Base-by-base conservation (phyloP, 768 basidiomycete species). In the Lactifluus piperatus region DNA sequence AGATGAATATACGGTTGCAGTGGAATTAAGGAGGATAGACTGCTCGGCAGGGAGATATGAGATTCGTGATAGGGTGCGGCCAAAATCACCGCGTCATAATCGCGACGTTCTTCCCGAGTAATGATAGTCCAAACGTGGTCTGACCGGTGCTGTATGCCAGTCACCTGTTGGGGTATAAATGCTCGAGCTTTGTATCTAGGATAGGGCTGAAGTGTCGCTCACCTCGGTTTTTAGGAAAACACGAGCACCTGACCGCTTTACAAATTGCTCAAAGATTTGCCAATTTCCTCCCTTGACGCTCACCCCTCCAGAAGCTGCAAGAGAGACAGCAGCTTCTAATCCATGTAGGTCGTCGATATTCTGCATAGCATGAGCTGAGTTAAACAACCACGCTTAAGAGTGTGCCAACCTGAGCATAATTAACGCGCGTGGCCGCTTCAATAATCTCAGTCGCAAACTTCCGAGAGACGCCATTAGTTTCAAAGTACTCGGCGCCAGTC, bases 1-100 rank as follows among this genome's bases (percentile, higher is more conserved):
- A 97, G 82, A 63, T 79, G 82, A 48, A 92, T 79, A 68, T 95
- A 97, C 22, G 85, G 83, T 63, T 89, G 86, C 37, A 75, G 67
- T 2, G 86, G 84, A 32, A 93, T 80, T 48, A 76, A 76, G 3
- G 75, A 70, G 5, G 79, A 68, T 30, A 86, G 69, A 18, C 78
- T 67, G 5, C 69, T 52, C 4, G 84, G 77, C 26, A 88, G 69
- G 5, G 68, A 66, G 62, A 91, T 86, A 14, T 72, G 73, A 2
- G 88, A 79, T 27, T 78, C 81, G 71, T 90, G 84, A 76, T 84
- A 88, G 2, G 95, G 95, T 1, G 91, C 85, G 2, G 94, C 93
- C 54, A 97, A 76, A 67, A 98, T 85, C 56, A 97, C 80, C 2
- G 83, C 83, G 68, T 79, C 81, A 69, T 91, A 94, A 44, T 77